Percentiles rank a stretch among this genome's conserved stretches.
Conservation (phyloP, 1,284 basidiomycete species). For the Stereum hirsutum region DNA sequence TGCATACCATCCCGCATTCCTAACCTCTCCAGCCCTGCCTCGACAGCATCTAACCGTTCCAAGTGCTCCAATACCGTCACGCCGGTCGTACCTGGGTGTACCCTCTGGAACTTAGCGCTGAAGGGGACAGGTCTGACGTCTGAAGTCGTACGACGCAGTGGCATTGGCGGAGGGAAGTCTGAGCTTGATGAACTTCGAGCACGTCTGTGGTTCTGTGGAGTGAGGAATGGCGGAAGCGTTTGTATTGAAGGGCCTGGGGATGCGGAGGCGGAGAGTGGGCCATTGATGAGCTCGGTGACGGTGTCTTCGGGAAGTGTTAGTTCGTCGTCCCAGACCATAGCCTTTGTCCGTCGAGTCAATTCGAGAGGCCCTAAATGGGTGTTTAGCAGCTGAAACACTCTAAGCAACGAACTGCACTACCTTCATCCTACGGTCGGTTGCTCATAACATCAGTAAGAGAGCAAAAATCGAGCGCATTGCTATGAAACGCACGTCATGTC, state of each 20-base stretch:
- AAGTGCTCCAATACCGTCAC: constrained; percentile 76
- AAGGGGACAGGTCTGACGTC: constrained; percentile 72
- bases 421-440: constrained; percentile 55
- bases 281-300: constrained; percentile 25
- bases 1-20: constrained; percentile 34
- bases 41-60: constrained; percentile 72
- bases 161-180: constrained; percentile 68
- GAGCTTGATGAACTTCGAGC: constrained; percentile 50
- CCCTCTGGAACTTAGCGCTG: constrained; percentile 65
- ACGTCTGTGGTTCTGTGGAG: constrained; percentile 24
- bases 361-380: constrained; percentile 63
- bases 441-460: constrained; percentile 6
- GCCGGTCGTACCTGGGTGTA: constrained; percentile 75
- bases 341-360: constrained; percentile 69
- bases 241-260: constrained; percentile 37
- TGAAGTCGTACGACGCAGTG: constrained; percentile 49
- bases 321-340: constrained; percentile 79
- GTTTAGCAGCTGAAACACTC: constrained; percentile 10
- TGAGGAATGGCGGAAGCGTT: constrained; percentile 53
- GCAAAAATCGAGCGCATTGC: constrained; percentile 5
- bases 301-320: constrained; percentile 64
- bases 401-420: constrained; percentile 19
- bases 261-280: constrained; percentile 23
- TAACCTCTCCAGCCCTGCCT: constrained; percentile 65
- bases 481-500: constrained; percentile 49